Evolutionary conservation across 1,139 yeast species (phyloP).

Genomic region (Hyphopichia pseudoburtonii): DNA sequence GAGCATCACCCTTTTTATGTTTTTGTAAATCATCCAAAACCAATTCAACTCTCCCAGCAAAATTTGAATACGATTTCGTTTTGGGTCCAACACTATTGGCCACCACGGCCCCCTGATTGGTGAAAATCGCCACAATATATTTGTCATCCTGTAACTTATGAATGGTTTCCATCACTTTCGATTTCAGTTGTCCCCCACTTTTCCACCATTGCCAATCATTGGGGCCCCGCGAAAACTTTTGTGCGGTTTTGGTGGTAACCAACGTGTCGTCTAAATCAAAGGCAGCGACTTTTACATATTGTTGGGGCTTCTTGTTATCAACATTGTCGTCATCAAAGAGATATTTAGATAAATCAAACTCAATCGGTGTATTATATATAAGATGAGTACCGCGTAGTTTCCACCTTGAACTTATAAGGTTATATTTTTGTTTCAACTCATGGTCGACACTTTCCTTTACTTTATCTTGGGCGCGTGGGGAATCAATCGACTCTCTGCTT

Average conservation of each 20-base stretch:
- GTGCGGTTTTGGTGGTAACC: constrained; percentile 59
- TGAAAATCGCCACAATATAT: constrained; percentile 62
- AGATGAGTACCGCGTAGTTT: constrained; percentile 34
- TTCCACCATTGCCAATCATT: constrained; percentile 72
- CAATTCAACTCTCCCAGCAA: constrained; percentile 46
- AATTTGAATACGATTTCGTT: constrained; percentile 54
- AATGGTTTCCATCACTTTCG: constrained; percentile 27
- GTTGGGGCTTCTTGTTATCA: too few species aligned
- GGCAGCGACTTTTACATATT: constrained; percentile 58
- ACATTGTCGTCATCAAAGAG: constrained; percentile 1
- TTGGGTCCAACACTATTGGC: constrained; percentile 26
- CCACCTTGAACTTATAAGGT: constrained; percentile 19
- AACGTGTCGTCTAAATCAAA: constrained; percentile 79
- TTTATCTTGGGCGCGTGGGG: too few species aligned
- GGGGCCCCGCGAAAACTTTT: constrained; percentile 53
- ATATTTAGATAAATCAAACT: constrained; percentile 4
- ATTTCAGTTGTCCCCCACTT: constrained; percentile 3
- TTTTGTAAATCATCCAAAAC: constrained; percentile 16
- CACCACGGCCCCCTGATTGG: constrained; percentile 79
- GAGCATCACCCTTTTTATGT: constrained; percentile 5
- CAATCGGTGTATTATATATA: constrained; percentile 28
- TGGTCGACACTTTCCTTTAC: neutral
- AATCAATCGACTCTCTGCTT: too few species aligned
- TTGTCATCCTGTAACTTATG: constrained; percentile 19
- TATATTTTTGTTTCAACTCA: neutral